Percentiles rank a stretch among this genome's conserved stretches.
Conservation (phyloP, 169 alveolate genomes). For the Cryptosporidium ryanae region DNA sequence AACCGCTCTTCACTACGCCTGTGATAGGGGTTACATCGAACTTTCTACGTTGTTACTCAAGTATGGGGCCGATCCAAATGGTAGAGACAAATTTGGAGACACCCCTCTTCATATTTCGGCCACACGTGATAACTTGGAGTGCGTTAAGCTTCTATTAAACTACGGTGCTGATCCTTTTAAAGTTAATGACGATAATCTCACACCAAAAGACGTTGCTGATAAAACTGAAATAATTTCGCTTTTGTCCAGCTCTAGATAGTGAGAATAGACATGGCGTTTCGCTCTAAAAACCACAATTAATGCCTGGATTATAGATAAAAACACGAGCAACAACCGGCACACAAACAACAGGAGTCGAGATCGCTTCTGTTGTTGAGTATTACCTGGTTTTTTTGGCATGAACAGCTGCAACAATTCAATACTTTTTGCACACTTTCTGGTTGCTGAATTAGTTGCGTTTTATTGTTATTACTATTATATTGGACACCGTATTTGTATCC, state of each 20-base stretch:
- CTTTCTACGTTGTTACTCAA: constrained; percentile 26
- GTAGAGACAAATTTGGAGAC: constrained; percentile 75
- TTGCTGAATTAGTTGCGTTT: no score
- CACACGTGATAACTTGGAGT: constrained; percentile 21
- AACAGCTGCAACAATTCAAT: no score
- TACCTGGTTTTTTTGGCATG: no score
- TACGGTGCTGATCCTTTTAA: constrained; percentile 45
- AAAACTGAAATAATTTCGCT: constrained; percentile 4
- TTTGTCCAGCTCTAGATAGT: background rate
- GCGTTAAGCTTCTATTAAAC: background rate
- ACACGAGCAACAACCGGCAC: no score
- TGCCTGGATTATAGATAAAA: no score
- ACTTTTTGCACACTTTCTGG: no score
- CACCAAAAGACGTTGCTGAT: constrained; percentile 17
- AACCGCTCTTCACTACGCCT: constrained; percentile 31
- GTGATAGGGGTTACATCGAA: constrained; percentile 52
- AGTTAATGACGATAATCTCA: constrained; percentile 37
- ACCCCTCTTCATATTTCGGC: constrained; percentile 76
- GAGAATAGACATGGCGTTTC: no score
- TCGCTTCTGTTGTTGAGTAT: no score
- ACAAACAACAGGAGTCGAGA: no score
- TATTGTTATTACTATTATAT: no score
- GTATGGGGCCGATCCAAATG: constrained; percentile 75
- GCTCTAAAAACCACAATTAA: no score
- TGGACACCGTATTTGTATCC: no score